Evolutionary conservation across 179 eudicot species (phyloP).

Genomic region (Spinacia oleracea): DNA sequence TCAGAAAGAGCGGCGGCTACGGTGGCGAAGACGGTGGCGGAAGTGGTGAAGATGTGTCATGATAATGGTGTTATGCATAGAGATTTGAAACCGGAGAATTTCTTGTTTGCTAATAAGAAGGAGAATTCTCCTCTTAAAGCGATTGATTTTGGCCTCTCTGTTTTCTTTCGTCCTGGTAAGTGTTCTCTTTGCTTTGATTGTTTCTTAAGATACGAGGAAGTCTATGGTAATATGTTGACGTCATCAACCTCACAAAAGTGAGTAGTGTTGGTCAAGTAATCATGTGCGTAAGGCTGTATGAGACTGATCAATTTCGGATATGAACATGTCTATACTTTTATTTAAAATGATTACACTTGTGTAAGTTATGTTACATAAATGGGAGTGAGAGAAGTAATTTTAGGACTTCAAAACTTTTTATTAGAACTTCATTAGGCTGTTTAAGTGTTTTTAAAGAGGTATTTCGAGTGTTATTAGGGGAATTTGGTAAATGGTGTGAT

Average conservation of each 20-base stretch:
- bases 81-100: constrained; percentile 92
- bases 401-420: background rate
- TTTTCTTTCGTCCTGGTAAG: constrained; percentile 81
- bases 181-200: background rate
- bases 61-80: constrained; percentile 81
- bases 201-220: no score
- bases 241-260: no score
- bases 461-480: no score
- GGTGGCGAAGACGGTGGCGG: constrained; percentile 63
- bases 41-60: constrained; percentile 80
- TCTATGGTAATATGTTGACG: no score
- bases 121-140: constrained; percentile 78
- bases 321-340: no score
- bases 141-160: constrained; percentile 88
- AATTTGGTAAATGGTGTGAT: background rate
- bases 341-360: no score
- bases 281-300: no score
- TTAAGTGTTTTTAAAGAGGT: no score
- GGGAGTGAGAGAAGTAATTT: no score
- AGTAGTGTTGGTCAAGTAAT: no score
- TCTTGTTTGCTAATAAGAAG: constrained; percentile 80
- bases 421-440: background rate
- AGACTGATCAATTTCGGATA: no score
- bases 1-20: constrained; percentile 78
- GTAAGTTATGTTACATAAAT: no score